Percentiles rank a stretch among this genome's conserved stretches.
These are phyloP conservation scores for Lindgomyces ingoldianus DNA, from an alignment of 495 filamentous ascomycete species.

Conservation along the genomic window DNA sequence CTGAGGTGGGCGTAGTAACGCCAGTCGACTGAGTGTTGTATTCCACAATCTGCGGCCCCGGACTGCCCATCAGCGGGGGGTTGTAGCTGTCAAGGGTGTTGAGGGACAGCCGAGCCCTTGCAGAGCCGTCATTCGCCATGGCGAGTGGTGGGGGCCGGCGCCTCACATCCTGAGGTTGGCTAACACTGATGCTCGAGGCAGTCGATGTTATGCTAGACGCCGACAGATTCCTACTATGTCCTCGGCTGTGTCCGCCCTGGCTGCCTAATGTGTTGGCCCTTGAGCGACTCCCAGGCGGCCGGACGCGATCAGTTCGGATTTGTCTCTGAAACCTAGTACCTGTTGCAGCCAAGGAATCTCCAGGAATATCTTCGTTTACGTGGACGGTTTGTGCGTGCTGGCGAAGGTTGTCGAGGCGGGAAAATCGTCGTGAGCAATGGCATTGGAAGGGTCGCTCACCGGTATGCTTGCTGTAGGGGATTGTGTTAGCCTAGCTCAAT, in stretches of 20 bases:
- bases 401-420: slow-evolving; percentile 91
- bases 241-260: slow-evolving; percentile 66
- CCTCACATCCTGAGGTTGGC: slow-evolving; percentile 53
- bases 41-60: slow-evolving; percentile 46
- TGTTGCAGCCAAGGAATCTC: slow-evolving; percentile 89
- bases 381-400: slow-evolving; percentile 98
- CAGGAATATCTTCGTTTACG: slow-evolving; percentile 94
- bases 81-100: slow-evolving; percentile 56
- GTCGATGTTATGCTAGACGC: slow-evolving; percentile 82
- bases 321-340: slow-evolving; percentile 93
- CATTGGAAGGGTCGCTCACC: slow-evolving; percentile 97
- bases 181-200: slow-evolving; percentile 63
- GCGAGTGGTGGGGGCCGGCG: slow-evolving; percentile 79
- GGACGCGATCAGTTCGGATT: slow-evolving; percentile 80
- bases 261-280: slow-evolving; percentile 73
- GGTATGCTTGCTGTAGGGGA: slow-evolving; percentile 77
- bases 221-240: slow-evolving; percentile 81
- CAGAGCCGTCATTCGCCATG: slow-evolving; percentile 69
- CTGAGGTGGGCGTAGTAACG: slow-evolving; percentile 75
- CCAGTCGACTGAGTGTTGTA: slow-evolving; percentile 63
- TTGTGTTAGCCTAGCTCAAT: slow-evolving; percentile 2
- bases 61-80: slow-evolving; percentile 49
- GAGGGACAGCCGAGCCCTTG: slow-evolving; percentile 60
- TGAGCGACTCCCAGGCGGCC: slow-evolving; percentile 68
- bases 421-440: slow-evolving; percentile 92